phyloP scores from a whole-genome alignment of 495 filamentous ascomycete species.

The Xylaria intraflava region DNA sequence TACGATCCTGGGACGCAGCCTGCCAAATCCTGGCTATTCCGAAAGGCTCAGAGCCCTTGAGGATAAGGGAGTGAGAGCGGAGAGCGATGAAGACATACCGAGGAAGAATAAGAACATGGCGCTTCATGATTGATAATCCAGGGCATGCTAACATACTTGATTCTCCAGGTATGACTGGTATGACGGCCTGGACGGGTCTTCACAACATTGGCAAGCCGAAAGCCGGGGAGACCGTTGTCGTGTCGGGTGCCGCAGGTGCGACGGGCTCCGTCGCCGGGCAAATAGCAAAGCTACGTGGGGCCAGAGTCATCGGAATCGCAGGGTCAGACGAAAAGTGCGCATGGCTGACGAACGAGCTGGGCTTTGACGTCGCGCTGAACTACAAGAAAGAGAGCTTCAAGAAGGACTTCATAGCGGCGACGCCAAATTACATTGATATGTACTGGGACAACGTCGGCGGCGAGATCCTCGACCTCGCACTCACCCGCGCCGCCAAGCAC shows the following conservation, averaged over 20 bases:
- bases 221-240: constrained; percentile 56
- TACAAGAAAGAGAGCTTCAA: constrained; percentile 56
- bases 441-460: constrained; percentile 58
- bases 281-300: constrained; percentile 59
- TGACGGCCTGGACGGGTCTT: constrained; percentile 66
- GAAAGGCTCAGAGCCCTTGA: neutral
- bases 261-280: constrained; percentile 64
- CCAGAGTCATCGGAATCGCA: constrained; percentile 55
- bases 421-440: constrained; percentile 56
- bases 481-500: constrained; percentile 46
- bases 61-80: neutral
- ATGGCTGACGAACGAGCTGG: constrained; percentile 53
- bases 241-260: constrained; percentile 64
- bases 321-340: constrained; percentile 60
- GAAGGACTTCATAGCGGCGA: constrained; percentile 50
- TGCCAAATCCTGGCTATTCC: neutral
- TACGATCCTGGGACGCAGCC: neutral
- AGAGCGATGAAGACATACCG: too few species aligned
- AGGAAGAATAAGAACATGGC: too few species aligned
- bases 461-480: constrained; percentile 52
- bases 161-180: constrained; percentile 38
- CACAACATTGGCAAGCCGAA: constrained; percentile 51
- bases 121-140: too few species aligned
- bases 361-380: constrained; percentile 61
- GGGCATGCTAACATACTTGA: constrained; percentile 14